Evolutionary conservation across 768 basidiomycete species (phyloP).

Genomic region (Termitomyces heimii): DNA sequence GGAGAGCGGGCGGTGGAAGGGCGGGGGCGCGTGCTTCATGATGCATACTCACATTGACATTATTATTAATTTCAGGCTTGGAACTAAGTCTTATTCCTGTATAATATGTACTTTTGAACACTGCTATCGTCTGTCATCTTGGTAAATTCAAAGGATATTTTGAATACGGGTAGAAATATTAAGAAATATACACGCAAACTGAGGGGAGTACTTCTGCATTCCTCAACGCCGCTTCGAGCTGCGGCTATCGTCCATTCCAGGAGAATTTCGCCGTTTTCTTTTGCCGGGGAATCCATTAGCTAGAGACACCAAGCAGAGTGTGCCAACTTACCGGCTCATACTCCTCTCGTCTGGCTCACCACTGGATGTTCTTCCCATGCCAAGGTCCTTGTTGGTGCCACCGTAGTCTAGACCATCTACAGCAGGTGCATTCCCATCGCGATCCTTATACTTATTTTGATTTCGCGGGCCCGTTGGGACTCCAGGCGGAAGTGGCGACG

Average conservation of each 20-base stretch:
- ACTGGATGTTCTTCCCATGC: constrained; percentile 49
- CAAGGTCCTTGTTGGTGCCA: constrained; percentile 37
- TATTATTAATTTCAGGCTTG: constrained; percentile 2
- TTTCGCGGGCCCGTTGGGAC: constrained; percentile 87
- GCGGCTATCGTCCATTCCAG: constrained; percentile 61
- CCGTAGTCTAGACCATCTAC: constrained; percentile 90
- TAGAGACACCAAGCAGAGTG: neutral
- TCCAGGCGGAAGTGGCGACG: constrained; percentile 80
- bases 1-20: constrained; percentile 23
- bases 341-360: constrained; percentile 65
- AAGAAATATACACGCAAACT: constrained; percentile 2
- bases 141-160: neutral
- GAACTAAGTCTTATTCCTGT: constrained; percentile 7
- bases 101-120: constrained; percentile 7
- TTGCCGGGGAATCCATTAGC: neutral
- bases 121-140: neutral
- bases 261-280: constrained; percentile 73
- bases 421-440: constrained; percentile 78
- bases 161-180: neutral
- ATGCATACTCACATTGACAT: constrained; percentile 7
- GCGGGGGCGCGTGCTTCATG: constrained; percentile 6
- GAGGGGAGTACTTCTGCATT: neutral
- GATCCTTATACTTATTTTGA: constrained; percentile 87
- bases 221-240: constrained; percentile 65
- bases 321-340: constrained; percentile 44